Evolutionary conservation across 2,329 filamentous ascomycete genomes (phyloP).

Genomic region (Xylaria arbuscula): DNA sequence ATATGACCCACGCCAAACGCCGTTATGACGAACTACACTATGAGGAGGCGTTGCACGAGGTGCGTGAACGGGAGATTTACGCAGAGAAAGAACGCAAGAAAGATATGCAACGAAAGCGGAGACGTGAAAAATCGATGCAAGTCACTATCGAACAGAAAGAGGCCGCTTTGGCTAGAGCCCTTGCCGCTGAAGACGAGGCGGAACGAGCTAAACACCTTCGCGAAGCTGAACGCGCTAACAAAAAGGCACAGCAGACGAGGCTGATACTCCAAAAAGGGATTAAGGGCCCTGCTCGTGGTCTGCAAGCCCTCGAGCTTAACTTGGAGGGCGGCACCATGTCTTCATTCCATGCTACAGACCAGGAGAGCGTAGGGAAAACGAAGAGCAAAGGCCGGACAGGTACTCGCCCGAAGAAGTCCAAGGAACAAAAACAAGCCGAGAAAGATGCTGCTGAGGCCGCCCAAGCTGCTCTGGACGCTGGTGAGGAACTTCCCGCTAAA

Average conservation of each 20-base stretch:
- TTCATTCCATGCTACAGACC: slow-evolving; percentile 78
- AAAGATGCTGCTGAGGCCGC: slow-evolving; percentile 87
- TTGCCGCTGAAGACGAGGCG: slow-evolving; percentile 81
- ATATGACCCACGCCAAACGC: slow-evolving; percentile 77
- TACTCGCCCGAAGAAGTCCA: slow-evolving; percentile 88
- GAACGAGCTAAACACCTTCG: slow-evolving; percentile 84
- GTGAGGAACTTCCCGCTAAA: slow-evolving; percentile 73
- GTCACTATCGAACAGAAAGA: slow-evolving; percentile 93
- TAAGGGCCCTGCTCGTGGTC: slow-evolving; percentile 76
- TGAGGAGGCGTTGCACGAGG: slow-evolving; percentile 83
- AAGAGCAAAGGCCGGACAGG: slow-evolving; percentile 67
- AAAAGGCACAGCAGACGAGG: slow-evolving; percentile 92
- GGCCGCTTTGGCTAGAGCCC: slow-evolving; percentile 80
- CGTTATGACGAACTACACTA: slow-evolving; percentile 83
- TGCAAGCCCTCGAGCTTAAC: slow-evolving; percentile 79
- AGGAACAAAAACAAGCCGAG: slow-evolving; percentile 83
- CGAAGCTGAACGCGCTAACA: slow-evolving; percentile 89
- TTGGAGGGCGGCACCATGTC: slow-evolving; percentile 87
- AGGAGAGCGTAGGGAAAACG: slow-evolving; percentile 60
- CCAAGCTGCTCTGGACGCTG: slow-evolving; percentile 83
- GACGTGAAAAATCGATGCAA: slow-evolving; percentile 94
- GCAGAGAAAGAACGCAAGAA: slow-evolving; percentile 99
- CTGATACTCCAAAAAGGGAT: slow-evolving; percentile 87
- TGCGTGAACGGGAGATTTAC: slow-evolving; percentile 87
- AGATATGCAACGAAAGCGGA: slow-evolving; percentile 97